A percentile compares a stretch with the other conserved stretches of the same genome.
Evolutionary conservation across 768 basidiomycete species (phyloP).

Genomic region (Lactarius pseudohatsudake): DNA sequence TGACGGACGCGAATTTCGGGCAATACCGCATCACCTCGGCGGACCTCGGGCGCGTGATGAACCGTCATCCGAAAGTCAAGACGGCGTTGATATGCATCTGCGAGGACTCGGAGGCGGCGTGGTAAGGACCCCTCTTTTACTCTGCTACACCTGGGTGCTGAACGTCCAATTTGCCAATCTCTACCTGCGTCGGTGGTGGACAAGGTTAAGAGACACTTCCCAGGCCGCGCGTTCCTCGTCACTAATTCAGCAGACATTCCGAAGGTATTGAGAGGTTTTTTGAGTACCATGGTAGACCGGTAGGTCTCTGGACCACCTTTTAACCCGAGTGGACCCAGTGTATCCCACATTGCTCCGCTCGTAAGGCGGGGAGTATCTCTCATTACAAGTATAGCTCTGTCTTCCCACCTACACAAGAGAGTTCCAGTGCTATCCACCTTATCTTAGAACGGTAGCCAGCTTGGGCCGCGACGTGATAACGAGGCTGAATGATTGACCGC

Average conservation of each 20-base stretch:
- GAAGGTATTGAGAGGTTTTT: constrained; percentile 58
- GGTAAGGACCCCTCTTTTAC: constrained; percentile 40
- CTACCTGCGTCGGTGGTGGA: not conserved
- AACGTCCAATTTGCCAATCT: too few relatives aligned
- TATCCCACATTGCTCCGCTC: not conserved
- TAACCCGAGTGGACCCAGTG: not conserved
- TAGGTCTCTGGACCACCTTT: not conserved
- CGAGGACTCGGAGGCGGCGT: constrained; percentile 62
- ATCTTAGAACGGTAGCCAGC: too few relatives aligned
- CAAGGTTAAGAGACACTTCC: constrained; percentile 62
- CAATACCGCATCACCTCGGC: constrained; percentile 62
- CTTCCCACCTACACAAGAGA: too few relatives aligned
- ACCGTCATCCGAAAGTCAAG: constrained; percentile 60
- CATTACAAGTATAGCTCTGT: too few relatives aligned
- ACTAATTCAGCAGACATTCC: constrained; percentile 64
- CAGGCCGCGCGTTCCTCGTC: constrained; percentile 60
- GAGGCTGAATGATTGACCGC: not conserved
- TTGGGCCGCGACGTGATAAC: not conserved
- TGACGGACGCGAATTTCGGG: constrained; percentile 70
- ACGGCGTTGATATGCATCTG: constrained; percentile 69
- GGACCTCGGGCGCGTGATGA: constrained; percentile 57
- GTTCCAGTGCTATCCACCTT: too few relatives aligned
- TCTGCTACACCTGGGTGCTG: not conserved
- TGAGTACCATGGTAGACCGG: constrained; percentile 40
- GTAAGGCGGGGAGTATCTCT: not conserved